Conservation (phyloP, 192 early-diverging fungal genomes). For the Gigaspora rosea region DNA sequence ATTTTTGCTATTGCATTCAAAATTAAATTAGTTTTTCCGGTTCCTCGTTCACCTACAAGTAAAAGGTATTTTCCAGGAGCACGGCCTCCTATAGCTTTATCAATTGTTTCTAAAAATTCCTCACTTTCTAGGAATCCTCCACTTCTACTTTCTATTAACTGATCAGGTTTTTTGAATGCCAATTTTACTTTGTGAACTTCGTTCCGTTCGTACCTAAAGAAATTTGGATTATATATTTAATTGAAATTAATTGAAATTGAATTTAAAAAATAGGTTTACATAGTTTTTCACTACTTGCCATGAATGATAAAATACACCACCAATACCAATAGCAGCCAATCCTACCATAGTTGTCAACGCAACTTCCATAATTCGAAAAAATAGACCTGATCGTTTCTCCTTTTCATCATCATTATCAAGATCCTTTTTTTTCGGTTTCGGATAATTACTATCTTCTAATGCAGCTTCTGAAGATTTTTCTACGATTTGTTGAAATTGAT, state of each 20-base stretch:
- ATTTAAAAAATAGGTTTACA: not conserved
- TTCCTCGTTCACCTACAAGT: conserved; percentile 28
- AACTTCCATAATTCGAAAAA: conserved; percentile 30
- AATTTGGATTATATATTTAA: not conserved
- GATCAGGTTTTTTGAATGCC: conserved; percentile 12
- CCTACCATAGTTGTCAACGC: conserved; percentile 31
- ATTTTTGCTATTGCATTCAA: conserved; percentile 29
- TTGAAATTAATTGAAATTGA: not conserved
- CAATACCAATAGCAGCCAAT: conserved; percentile 27
- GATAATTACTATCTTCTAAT: conserved; percentile 18
- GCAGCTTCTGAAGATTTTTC: conserved; percentile 30
- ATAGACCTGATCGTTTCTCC: not conserved
- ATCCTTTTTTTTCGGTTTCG: not conserved
- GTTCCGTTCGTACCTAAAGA: conserved; percentile 30
- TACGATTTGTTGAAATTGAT: not conserved
- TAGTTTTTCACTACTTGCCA: not conserved
- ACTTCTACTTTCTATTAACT: conserved; percentile 13
- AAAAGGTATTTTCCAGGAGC: not conserved
- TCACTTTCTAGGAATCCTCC: not conserved
- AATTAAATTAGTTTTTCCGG: conserved; percentile 31
- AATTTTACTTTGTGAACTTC: conserved; percentile 23
- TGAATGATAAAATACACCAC: conserved; percentile 26
- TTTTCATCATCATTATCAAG: not conserved
- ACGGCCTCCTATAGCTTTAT: not conserved
- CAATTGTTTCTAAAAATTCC: conserved; percentile 4